Conservation (phyloP, 1,139 yeast genomes). For the Protomyces inouyei region DNA sequence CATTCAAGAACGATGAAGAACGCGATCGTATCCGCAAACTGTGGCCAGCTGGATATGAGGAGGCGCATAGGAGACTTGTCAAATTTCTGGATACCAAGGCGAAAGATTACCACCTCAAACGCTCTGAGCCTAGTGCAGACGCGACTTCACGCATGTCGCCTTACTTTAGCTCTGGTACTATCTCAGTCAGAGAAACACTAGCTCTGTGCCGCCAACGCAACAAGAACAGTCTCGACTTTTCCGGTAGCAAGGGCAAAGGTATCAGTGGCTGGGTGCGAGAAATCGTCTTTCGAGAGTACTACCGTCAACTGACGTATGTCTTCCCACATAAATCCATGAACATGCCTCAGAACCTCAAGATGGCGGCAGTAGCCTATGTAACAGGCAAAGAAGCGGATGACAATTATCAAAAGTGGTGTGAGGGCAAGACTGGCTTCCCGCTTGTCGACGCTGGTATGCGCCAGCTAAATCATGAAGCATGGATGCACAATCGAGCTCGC, state of each 20-base stretch:
- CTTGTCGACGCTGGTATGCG: slow-evolving; percentile 57
- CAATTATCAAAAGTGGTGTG: slow-evolving; percentile 47
- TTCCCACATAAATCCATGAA: slow-evolving; percentile 54
- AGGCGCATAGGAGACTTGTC: slow-evolving; percentile 40
- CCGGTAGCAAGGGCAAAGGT: slow-evolving; percentile 39
- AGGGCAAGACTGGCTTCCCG: slow-evolving; percentile 54
- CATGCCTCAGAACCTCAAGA: slow-evolving; percentile 45
- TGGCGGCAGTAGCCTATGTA: slow-evolving; percentile 47
- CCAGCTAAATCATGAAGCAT: slow-evolving; percentile 49
- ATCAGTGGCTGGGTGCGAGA: slow-evolving; percentile 49
- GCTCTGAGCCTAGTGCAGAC: slow-evolving; percentile 37
- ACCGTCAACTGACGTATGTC: slow-evolving; percentile 47
- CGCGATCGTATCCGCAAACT: slow-evolving; percentile 33
- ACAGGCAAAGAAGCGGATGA: slow-evolving; percentile 39
- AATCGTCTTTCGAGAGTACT: slow-evolving; percentile 57
- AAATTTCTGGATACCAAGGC: slow-evolving; percentile 39
- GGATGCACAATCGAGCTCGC: slow-evolving; percentile 51
- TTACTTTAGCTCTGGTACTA: slow-evolving; percentile 48
- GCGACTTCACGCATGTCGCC: slow-evolving; percentile 47
- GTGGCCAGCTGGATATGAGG: slow-evolving; percentile 44
- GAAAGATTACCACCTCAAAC: slow-evolving; percentile 39
- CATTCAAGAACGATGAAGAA: slow-evolving; percentile 25
- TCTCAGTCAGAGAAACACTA: slow-evolving; percentile 45
- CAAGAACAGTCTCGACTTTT: slow-evolving; percentile 36
- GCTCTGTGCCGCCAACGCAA: slow-evolving; percentile 37